These are phyloP conservation scores for Camptophora hylomeconis DNA, from an alignment of 2,329 filamentous ascomycete species.

Conservation along the genomic window DNA sequence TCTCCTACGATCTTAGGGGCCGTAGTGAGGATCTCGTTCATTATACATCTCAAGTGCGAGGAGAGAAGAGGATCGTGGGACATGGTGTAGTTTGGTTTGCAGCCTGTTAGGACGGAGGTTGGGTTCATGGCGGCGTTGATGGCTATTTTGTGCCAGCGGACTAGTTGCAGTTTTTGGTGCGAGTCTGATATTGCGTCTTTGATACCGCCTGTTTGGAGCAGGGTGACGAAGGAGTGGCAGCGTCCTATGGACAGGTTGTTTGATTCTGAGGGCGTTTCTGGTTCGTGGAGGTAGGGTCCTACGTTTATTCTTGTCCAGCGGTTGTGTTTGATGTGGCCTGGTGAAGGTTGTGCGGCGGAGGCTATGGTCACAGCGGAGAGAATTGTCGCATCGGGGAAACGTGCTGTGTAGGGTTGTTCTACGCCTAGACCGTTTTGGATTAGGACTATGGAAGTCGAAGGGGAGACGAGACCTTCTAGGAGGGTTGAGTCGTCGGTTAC, in stretches of 20 bases:
- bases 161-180: conserved; percentile 53
- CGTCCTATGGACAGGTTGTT: conserved; percentile 20
- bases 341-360: conserved; percentile 51
- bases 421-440: conserved; percentile 63
- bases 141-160: conserved; percentile 64
- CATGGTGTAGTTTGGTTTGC: conserved; percentile 54
- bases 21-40: conserved; percentile 55
- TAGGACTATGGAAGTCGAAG: conserved; percentile 46
- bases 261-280: conserved; percentile 23
- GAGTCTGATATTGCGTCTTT: conserved; percentile 52
- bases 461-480: conserved; percentile 46
- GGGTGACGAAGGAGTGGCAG: conserved; percentile 32
- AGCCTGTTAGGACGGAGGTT: conserved; percentile 53
- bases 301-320: conserved; percentile 61
- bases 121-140: conserved; percentile 69
- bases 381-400: conserved; percentile 49
- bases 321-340: conserved; percentile 54
- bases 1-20: conserved; percentile 50
- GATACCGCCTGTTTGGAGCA: conserved; percentile 41
- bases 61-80: conserved; percentile 49
- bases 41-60: conserved; percentile 49
- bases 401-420: conserved; percentile 49
- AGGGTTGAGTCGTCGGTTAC: conserved; percentile 48
- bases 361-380: conserved; percentile 58
- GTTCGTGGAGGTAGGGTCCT: conserved; percentile 48